Base-by-base conservation (phyloP, 768 basidiomycete species). In the Xanthoconium purpureum region DNA sequence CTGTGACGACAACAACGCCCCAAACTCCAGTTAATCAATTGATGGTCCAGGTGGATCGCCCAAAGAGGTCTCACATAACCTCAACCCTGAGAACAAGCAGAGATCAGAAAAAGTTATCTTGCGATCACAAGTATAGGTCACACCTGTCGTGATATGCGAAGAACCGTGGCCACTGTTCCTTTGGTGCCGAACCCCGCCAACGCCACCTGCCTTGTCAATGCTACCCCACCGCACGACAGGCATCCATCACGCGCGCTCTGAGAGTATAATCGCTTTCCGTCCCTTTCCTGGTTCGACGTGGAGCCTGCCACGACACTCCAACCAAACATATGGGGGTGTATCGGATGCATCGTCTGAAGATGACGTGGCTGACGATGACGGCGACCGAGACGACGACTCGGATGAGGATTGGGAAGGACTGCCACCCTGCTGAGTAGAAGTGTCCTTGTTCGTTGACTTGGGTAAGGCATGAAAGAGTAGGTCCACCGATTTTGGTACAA, bases 231-330 rank as follows among this genome's bases (percentile, higher is more conserved):
- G 70, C 24, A 93, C 69, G 2, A 62, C 67, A 9, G 84, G 83
- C 78, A 91, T 87, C 64, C 79, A 79, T 44, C 87, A 75, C 32
- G 87, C 82, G 10, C 96, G 79, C 0, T 89, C 95, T 54, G 83
- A 84, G n/a, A 99, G 78, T 36, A 99, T 84, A 66, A 99, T 93
- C 2, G 94, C 92, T 73, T 98, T 97, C 37, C 94, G 78, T 1
- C 94, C 94, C 67, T 98, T 98, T 2, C 94, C 93, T 0, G 93
- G 88, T 74, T 99, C 96, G 54, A 91, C 82, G 64, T 95, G 89
- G 39, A 98, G 78, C 32, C 91, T 78, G 1, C 96, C 96, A n/a
- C 87, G 78, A 48, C 86, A 88, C 69, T 97, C 93, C 15, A 98
- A 77, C 96, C 96, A 99, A 18, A 94, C 80, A 72, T 88, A 94